phyloP scores from a whole-genome alignment of 495 filamentous ascomycete genomes.

The Astrocystis sublimbata region DNA sequence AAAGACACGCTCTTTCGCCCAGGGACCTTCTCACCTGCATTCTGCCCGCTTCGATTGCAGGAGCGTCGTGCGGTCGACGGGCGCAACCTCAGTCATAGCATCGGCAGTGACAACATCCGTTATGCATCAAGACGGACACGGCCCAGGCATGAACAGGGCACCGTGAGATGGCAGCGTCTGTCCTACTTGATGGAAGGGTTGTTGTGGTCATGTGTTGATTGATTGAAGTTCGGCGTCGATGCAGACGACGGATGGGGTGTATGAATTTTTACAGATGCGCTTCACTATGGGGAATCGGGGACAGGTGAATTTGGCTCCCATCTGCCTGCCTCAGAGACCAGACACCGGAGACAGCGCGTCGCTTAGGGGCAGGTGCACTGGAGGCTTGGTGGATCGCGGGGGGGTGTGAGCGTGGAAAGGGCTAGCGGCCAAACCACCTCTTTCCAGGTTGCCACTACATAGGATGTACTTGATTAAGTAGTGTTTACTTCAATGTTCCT shows the following conservation, averaged over 20 bases:
- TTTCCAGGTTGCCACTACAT: too few relatives aligned
- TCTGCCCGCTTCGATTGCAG: constrained; percentile 55
- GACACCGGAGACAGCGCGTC: constrained; percentile 3
- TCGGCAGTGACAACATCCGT: constrained; percentile 59
- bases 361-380: constrained; percentile 10
- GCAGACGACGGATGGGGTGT: constrained; percentile 15
- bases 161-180: constrained; percentile 33
- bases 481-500: too few relatives aligned
- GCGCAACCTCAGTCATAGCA: constrained; percentile 61
- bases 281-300: constrained; percentile 8
- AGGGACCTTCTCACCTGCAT: constrained; percentile 45
- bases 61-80: constrained; percentile 56
- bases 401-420: not conserved
- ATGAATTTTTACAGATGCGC: constrained; percentile 26
- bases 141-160: constrained; percentile 33
- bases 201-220: constrained; percentile 51
- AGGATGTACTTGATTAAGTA: too few relatives aligned
- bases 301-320: constrained; percentile 10
- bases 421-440: too few relatives aligned
- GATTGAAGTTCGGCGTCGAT: constrained; percentile 29
- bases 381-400: constrained; percentile 8
- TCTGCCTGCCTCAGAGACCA: constrained; percentile 16
- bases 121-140: constrained; percentile 55
- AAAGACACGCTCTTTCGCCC: constrained; percentile 44
- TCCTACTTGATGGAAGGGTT: constrained; percentile 54